phyloP scores from a whole-genome alignment of 73 alveolate species.

The Paramecium caudatum region DNA sequence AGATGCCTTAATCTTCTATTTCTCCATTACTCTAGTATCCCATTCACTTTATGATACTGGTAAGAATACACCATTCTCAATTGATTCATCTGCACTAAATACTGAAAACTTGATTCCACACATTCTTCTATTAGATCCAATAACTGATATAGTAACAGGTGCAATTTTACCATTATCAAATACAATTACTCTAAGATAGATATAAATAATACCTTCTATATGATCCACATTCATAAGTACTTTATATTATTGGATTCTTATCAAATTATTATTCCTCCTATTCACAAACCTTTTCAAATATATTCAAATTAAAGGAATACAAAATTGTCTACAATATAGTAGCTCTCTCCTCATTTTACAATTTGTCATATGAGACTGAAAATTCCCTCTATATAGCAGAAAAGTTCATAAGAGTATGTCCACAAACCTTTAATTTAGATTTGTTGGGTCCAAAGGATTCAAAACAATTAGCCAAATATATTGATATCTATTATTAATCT shows the following conservation, averaged over 20 bases:
- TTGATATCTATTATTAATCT: not conserved
- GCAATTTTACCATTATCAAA: conserved; percentile 51
- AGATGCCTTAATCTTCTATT: conserved; percentile 45
- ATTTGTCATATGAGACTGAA: conserved; percentile 38
- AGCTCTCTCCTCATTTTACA: conserved; percentile 44
- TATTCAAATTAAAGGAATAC: conserved; percentile 58
- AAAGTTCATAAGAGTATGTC: not conserved
- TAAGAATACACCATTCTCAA: conserved; percentile 43
- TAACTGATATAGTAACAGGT: conserved; percentile 21
- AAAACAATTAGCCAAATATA: conserved; percentile 51
- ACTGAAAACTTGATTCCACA: conserved; percentile 50
- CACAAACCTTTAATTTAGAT: conserved; percentile 37
- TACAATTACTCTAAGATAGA: not conserved
- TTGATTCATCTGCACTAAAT: conserved; percentile 7
- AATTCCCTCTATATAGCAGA: conserved; percentile 31
- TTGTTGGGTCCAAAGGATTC: conserved; percentile 65
- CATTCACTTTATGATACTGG: conserved; percentile 54
- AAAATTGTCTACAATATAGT: conserved; percentile 21
- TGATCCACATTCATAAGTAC: conserved; percentile 60
- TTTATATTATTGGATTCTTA: conserved; percentile 53
- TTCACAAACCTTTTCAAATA: conserved; percentile 61
- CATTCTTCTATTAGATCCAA: conserved; percentile 67
- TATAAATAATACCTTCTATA: conserved; percentile 48
- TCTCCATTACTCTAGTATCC: conserved; percentile 51
- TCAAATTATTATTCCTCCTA: conserved; percentile 38